Conservation (phyloP, 1,284 basidiomycete genomes). For the Ceratobasidium sp. region DNA sequence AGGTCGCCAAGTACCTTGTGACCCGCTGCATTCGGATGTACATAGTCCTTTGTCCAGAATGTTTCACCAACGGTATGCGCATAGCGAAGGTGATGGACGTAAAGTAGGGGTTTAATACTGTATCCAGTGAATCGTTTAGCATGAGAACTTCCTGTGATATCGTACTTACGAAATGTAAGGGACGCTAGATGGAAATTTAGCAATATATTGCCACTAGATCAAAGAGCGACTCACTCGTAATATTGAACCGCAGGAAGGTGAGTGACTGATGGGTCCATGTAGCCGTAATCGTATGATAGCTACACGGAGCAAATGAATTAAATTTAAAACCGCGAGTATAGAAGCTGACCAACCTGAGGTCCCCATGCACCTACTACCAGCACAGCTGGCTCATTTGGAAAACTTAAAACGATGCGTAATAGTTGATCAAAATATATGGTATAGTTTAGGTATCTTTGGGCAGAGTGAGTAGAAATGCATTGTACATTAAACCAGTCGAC, state of each 20-base stretch:
- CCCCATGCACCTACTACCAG: conserved; percentile 38
- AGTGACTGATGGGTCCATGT: conserved; percentile 37
- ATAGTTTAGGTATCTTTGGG: conserved; percentile 34
- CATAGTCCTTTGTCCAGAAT: conserved; percentile 37
- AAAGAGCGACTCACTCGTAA: conserved; percentile 35
- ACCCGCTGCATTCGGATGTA: conserved; percentile 38
- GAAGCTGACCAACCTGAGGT: conserved; percentile 22
- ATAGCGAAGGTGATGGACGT: conserved; percentile 34
- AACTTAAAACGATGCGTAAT: conserved; percentile 33
- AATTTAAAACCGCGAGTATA: too few relatives aligned
- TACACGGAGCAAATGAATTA: not conserved
- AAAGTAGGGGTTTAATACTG: conserved; percentile 37
- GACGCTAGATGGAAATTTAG: conserved; percentile 5
- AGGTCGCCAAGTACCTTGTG: conserved; percentile 37
- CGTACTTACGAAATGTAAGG: conserved; percentile 38
- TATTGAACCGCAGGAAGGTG: conserved; percentile 38
- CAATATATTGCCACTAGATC: not conserved
- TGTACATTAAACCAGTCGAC: not conserved
- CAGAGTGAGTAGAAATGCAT: not conserved
- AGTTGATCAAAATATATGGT: conserved; percentile 40
- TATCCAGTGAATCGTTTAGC: not conserved
- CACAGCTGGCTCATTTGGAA: conserved; percentile 38
- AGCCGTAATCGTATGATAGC: conserved; percentile 36
- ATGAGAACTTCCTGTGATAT: too few relatives aligned
- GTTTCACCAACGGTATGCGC: conserved; percentile 37